Base-by-base conservation (phyloP, 2,329 filamentous ascomycete genomes). In the Hypoxylon sp. region DNA sequence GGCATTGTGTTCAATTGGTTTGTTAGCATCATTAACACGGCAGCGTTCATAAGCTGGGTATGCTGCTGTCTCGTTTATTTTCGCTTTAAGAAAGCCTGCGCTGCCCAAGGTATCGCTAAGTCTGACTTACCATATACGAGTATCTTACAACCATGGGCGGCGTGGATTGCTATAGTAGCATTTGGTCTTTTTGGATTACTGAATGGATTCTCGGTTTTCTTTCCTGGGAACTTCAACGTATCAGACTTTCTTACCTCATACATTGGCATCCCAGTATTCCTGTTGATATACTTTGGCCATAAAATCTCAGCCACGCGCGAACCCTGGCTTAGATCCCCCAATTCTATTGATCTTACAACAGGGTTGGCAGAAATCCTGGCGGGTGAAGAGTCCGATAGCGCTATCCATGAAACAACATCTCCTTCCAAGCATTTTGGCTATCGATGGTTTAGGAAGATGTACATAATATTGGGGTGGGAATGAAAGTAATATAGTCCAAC, bases 181-280 rank as follows among this genome's bases (percentile, higher is more conserved):
- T 87, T 89, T 72, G 79, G 77, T 0, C 80, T 89, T 56, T 80
- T 91, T 17, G 80, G 81, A 2, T 76, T 91, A 1, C 83, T 90
- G 74, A 91, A 91, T 66, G 90, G 89, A 1, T 91, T 91, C 75
- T 84, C 85, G 39, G 86, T 89, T 2, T 92, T 92, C 75, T 89
- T 88, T 77, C 85, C 86, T 0, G 81, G 82, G 3, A 81, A 87
- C 17, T 91, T 87, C 84, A 84, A 82, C 10, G 82, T 83, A 0
- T 82, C 80, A 19, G 82, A 78, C 53, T 92, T 92, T 73, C 80
- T 91, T 27, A 89, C 88, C 0, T 84, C 87, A 0, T 92, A 92
- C 72, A 84, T 91, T n/a, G 88, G 88, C 7, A 86, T 91, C 53
- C 88, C 88, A 0, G 84, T 89, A 17, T 91, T 91, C 74, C 72